A percentile compares a stretch with the other conserved stretches of the same genome.
phyloP scores from a whole-genome alignment of 164 flowering plant genomes.

The Umbilicus rupestris region DNA sequence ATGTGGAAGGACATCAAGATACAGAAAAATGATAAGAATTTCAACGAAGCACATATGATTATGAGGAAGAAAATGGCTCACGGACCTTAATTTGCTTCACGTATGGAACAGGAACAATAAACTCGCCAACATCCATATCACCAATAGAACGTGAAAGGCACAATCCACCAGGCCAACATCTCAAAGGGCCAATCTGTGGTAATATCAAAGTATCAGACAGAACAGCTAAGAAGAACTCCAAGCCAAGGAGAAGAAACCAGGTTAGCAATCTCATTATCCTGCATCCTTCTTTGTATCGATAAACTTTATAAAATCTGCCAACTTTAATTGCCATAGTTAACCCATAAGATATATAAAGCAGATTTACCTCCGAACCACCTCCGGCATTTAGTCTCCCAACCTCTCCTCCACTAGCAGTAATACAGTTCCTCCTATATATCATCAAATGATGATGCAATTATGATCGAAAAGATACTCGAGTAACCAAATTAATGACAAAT shows the following conservation, averaged over 20 bases:
- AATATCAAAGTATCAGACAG: constrained; percentile 4
- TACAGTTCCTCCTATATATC: constrained; percentile 58
- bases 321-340: no score
- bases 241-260: background rate
- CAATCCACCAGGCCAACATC: constrained; percentile 98
- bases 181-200: constrained; percentile 79
- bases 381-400: constrained; percentile 90
- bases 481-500: no score
- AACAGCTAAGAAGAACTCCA: background rate
- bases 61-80: background rate
- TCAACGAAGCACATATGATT: background rate
- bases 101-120: constrained; percentile 80
- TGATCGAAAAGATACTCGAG: constrained; percentile 4
- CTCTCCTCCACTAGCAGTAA: constrained; percentile 94
- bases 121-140: constrained; percentile 88
- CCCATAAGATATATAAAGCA: background rate
- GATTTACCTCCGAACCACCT: constrained; percentile 82
- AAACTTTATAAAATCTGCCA: no score
- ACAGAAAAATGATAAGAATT: background rate
- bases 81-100: constrained; percentile 95
- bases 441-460: constrained; percentile 8
- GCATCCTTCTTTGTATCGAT: background rate
- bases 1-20: background rate
- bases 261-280: background rate
- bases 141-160: constrained; percentile 94